Evolutionary conservation across 192 early-diverging fungal species (phyloP), one percentile per base, ranked within the genome.

Genomic region (Coemansia sp.): DNA sequence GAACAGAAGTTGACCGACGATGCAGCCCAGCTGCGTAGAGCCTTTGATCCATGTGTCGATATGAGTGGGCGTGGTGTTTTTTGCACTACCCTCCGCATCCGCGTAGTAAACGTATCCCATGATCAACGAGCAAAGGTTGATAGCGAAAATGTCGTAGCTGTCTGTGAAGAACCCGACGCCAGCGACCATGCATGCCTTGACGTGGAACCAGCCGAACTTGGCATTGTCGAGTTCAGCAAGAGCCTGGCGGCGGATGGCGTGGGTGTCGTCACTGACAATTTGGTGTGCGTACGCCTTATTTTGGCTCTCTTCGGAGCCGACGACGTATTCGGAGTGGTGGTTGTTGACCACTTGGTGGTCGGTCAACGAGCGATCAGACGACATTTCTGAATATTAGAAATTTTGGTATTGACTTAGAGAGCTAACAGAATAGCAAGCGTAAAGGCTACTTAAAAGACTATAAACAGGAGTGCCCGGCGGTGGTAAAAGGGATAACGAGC

Each of bases 61-160:
- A n/a, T 78, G 65, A n/a, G 73, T 60, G 23, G 89, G 87, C 15
- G 88, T 79, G 48, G 80, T 85, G 53, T 67, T 53, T 11, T 69
- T 68, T 22, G 62, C 61, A 15, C n/a, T 17, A 27, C 58, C 70
- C n/a, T 50, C 48, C 22, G 73, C 61, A 23, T 69, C 44, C 56
- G 68, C 64, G n/a, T 81, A 88, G 74, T 88, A 89, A 23, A 86
- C 82, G 57, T 82, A 86, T 15, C 84, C 85, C 58, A 94, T 82
- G 91, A 96, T 96, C 19, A 88, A 84, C 7, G 91, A 85, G 55
- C 89, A 88, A 61, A 94, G 79, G 63, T 89, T 89, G 74, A 96
- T 94, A 56, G 92, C 86, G 59, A 94, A 94, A 34, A 92, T 84
- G 85, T 96, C 94, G 77, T 94, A 95, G 27, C 91, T 87, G 80